These are phyloP conservation scores for Scedosporium apiospermum DNA, from an alignment of 2,329 filamentous ascomycete genomes.

Conservation along the genomic window DNA sequence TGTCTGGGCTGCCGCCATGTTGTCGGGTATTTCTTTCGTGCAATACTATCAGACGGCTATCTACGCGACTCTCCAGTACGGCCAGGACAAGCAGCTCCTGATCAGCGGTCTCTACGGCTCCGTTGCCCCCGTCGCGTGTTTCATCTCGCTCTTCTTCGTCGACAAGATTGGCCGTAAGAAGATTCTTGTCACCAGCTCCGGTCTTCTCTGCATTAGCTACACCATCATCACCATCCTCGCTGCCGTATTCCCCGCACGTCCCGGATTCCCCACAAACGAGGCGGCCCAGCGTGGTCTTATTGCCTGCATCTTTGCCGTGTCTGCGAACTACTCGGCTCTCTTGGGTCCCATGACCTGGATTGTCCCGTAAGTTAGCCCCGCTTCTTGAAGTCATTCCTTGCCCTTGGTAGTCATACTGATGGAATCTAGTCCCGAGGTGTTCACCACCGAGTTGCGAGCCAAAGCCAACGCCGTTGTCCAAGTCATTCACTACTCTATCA, in stretches of 20 bases:
- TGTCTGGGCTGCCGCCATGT: constrained; percentile 31
- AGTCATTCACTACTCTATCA: constrained; percentile 30
- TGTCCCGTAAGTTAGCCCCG: constrained; percentile 20
- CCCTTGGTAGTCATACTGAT: not conserved
- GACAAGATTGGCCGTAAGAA: constrained; percentile 25
- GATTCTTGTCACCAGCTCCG: constrained; percentile 26
- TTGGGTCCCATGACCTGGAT: constrained; percentile 32
- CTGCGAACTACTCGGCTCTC: constrained; percentile 25
- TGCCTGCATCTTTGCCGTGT: constrained; percentile 30
- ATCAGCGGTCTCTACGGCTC: constrained; percentile 29
- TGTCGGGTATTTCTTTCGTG: constrained; percentile 31
- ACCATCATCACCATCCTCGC: constrained; percentile 29
- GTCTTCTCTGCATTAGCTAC: constrained; percentile 25
- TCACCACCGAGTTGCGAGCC: constrained; percentile 28
- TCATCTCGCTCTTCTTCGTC: constrained; percentile 27
- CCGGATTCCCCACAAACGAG: constrained; percentile 24
- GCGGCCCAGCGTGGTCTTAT: constrained; percentile 28
- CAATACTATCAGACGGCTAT: constrained; percentile 33
- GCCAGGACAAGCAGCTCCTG: constrained; percentile 24
- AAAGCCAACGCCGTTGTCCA: constrained; percentile 31
- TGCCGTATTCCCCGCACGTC: constrained; percentile 23
- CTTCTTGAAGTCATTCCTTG: not conserved
- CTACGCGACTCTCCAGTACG: constrained; percentile 28
- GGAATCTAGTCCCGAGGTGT: constrained; percentile 24
- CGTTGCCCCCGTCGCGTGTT: constrained; percentile 25